A percentile compares a stretch with the other conserved stretches of the same genome.
phyloP scores from a whole-genome alignment of 192 early-diverging fungal species.

The Backusella liffmaniae region DNA sequence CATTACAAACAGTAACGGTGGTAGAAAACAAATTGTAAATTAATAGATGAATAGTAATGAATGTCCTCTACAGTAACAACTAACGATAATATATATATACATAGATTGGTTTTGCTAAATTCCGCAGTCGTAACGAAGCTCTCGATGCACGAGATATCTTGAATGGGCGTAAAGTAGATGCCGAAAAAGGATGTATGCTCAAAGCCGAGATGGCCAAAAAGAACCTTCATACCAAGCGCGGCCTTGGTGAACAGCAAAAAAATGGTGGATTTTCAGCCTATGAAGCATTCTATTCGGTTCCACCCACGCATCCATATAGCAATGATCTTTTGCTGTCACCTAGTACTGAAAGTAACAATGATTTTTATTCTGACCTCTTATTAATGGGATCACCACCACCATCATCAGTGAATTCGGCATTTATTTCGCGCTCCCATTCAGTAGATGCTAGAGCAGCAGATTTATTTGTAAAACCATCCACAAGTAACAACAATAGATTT shows the following conservation, averaged over 20 bases:
- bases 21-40: slow-evolving; percentile 91
- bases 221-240: slow-evolving; percentile 93
- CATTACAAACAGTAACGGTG: slow-evolving; percentile 39
- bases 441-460: slow-evolving; percentile 6
- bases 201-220: slow-evolving; percentile 99
- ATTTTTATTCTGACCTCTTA: slow-evolving; percentile 13
- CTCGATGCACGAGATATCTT: slow-evolving; percentile 88
- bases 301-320: slow-evolving; percentile 6
- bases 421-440: slow-evolving; percentile 12
- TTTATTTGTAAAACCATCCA: not conserved
- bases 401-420: slow-evolving; percentile 2
- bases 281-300: slow-evolving; percentile 42
- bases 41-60: not conserved
- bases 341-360: not conserved
- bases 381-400: not conserved
- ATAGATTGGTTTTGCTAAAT: slow-evolving; percentile 99
- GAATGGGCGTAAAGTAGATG: slow-evolving; percentile 88
- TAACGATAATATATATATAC: not conserved
- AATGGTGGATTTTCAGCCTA: slow-evolving; percentile 11
- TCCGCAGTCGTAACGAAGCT: slow-evolving; percentile 88
- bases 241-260: slow-evolving; percentile 30
- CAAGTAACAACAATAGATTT: slow-evolving; percentile 1
- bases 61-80: too few species aligned
- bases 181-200: slow-evolving; percentile 72
- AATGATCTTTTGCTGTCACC: not conserved